Evolutionary conservation across 257 asterid species (phyloP).

Genomic region (Apocynum venetum): DNA sequence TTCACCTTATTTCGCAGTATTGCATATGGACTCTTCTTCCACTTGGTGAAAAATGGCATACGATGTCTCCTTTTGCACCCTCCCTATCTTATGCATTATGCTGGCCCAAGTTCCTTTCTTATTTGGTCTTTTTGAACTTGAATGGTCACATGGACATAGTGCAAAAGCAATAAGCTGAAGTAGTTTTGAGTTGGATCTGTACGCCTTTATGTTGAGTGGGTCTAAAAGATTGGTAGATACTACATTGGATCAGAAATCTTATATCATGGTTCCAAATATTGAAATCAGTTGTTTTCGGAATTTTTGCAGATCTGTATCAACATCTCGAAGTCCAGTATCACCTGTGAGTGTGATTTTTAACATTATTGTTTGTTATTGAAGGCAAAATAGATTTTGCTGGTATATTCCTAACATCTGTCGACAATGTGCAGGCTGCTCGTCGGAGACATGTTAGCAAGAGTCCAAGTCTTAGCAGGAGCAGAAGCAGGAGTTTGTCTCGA

Average conservation of each 20-base stretch:
- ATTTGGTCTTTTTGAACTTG: not conserved
- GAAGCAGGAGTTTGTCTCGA: conserved; percentile 37
- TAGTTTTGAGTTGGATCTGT: conserved; percentile 11
- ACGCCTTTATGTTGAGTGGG: conserved; percentile 7
- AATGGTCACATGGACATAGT: not conserved
- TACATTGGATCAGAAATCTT: conserved; percentile 13
- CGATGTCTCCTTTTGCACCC: not conserved
- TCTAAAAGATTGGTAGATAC: conserved; percentile 13
- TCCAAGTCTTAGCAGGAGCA: conserved; percentile 34
- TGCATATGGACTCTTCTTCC: not conserved
- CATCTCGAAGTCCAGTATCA: conserved; percentile 42
- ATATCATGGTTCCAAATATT: conserved; percentile 14
- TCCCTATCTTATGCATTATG: not conserved
- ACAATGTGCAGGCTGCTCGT: conserved; percentile 31
- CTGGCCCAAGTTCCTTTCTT: not conserved
- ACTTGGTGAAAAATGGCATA: not conserved
- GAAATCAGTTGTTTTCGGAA: conserved; percentile 21
- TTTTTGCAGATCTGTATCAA: conserved; percentile 54
- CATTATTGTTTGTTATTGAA: not conserved
- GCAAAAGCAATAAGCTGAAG: conserved; percentile 7
- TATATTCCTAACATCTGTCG: not conserved
- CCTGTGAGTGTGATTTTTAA: conserved; percentile 38
- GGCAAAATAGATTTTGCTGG: not conserved
- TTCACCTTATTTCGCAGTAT: not conserved
- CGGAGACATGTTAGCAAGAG: conserved; percentile 26